Base-by-base conservation (phyloP, 1,284 basidiomycete genomes). In the Schizopora paradoxa region DNA sequence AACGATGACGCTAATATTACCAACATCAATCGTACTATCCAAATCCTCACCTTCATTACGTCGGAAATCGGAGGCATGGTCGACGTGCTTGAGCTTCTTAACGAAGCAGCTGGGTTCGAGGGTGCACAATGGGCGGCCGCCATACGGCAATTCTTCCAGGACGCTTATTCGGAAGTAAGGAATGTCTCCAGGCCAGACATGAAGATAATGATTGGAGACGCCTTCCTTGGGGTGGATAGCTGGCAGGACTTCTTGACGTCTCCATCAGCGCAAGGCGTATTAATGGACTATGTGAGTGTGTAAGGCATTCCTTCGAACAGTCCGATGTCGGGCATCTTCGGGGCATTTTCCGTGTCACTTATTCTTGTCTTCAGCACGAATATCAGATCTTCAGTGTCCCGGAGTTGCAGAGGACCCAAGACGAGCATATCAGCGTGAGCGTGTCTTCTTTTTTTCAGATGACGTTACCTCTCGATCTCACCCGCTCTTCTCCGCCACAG, bases 341-440 rank as follows among this genome's bases (percentile, higher is more conserved):
- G 44, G 29, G 42, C 27, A 27, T 41, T 21, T 22, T 37, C 35
- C 34, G 35, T 28, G 14, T 43, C 48, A 16, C 45, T 44, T 25
- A 23, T 26, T 32, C 8, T 41, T 36, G 35, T 22, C 34, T 18
- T 18, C 49, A 82, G 73, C 87, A 91, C 64, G 74, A 83, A 64
- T 90, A 91, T 59, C 86, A 89, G 59, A 77, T 89, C 43, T 90
- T 91, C 65, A 80, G 76, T 54, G 67, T 77, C 55, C 59, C 60
- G 7, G 76, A 82, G 58, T 67, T 86, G 7, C 59, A 66, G 22
- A 72, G 78, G 31, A 67, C 76, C 25, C 70, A 73, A 51, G 68
- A 74, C 44, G 67, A 80, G 21, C 82, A 84, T 54, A 67, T 83
- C 43, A 60, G 59, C 31, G 79, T 79, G 57, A 43, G 27, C n/a